A percentile compares a stretch with the other conserved stretches of the same genome.
Conservation (phyloP, 2,329 filamentous ascomycete genomes). For the Fusarium pininemorale region DNA sequence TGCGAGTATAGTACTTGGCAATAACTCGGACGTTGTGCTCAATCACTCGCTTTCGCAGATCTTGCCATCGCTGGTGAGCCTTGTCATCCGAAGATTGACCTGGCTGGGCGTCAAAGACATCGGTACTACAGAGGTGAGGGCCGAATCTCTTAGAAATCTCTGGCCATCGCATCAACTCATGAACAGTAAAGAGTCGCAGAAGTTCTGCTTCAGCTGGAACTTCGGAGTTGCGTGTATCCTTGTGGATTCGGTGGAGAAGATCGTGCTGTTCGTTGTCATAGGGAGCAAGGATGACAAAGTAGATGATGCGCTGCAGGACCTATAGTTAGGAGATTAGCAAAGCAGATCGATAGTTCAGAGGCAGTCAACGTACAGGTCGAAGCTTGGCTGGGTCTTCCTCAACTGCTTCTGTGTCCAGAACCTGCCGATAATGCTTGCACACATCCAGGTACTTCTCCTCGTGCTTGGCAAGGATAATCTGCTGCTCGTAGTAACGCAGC, state of each 20-base stretch:
- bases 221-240: slow-evolving; percentile 81
- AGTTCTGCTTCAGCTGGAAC: slow-evolving; percentile 85
- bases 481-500: slow-evolving; percentile 95
- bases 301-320: slow-evolving; percentile 94
- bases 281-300: slow-evolving; percentile 94
- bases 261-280: slow-evolving; percentile 99
- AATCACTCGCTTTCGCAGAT: slow-evolving; percentile 96
- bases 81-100: slow-evolving; percentile 78
- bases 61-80: slow-evolving; percentile 87
- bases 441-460: slow-evolving; percentile 97
- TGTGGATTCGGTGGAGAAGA: slow-evolving; percentile 90
- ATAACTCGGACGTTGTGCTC: slow-evolving; percentile 98
- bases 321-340: slow-evolving; percentile 48
- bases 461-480: slow-evolving; percentile 94
- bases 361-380: slow-evolving; percentile 72
- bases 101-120: slow-evolving; percentile 81
- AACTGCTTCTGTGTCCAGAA: slow-evolving; percentile 94
- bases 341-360: not conserved
- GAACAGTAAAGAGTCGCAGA: slow-evolving; percentile 92
- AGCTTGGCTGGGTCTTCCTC: slow-evolving; percentile 89
- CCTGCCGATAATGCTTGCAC: slow-evolving; percentile 98
- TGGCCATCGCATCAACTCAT: slow-evolving; percentile 98
- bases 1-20: slow-evolving; percentile 98
- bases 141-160: slow-evolving; percentile 90
- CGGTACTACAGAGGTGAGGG: slow-evolving; percentile 84